Conservation (phyloP, 495 filamentous ascomycete genomes). For the Talaromyces adpressus region DNA sequence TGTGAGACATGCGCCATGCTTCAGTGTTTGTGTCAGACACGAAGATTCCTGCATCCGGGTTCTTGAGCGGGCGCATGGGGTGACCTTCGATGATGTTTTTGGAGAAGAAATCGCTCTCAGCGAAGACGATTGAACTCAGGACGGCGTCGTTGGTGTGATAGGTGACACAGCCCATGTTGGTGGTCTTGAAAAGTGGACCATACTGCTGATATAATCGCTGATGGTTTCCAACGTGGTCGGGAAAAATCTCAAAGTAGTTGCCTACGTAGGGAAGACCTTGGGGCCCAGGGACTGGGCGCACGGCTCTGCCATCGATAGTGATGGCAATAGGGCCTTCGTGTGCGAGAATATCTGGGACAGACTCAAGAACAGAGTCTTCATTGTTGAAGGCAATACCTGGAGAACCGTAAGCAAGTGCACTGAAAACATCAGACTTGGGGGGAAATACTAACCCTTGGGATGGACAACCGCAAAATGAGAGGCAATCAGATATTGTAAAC, state of each 20-base stretch:
- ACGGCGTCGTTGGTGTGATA: conserved; percentile 47
- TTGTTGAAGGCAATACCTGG: conserved; percentile 3
- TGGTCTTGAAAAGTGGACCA: conserved; percentile 47
- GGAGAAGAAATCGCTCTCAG: conserved; percentile 43
- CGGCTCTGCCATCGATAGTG: conserved; percentile 35
- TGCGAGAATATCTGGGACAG: conserved; percentile 1
- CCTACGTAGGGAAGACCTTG: conserved; percentile 41
- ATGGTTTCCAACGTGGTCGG: conserved; percentile 53
- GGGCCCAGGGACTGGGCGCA: conserved; percentile 38
- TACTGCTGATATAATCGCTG: conserved; percentile 47
- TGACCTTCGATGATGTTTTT: conserved; percentile 45
- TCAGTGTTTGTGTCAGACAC: conserved; percentile 43
- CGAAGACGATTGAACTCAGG: conserved; percentile 30
- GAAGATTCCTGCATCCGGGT: conserved; percentile 38
- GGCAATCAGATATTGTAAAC: conserved; percentile 3
- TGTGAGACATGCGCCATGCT: conserved; percentile 42
- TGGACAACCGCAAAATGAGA: conserved; percentile 3
- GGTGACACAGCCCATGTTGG: conserved; percentile 39
- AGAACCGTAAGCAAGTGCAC: neutral
- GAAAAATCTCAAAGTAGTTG: conserved; percentile 48
- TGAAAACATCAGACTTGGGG: neutral
- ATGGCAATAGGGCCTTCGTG: conserved; percentile 25
- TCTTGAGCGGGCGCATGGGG: conserved; percentile 41
- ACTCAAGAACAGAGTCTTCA: neutral
- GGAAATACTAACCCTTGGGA: neutral